Percentiles rank a stretch among this genome's conserved stretches.
These are phyloP conservation scores for Ajuga reptans DNA, from an alignment of 305 asterid species.

Conservation along the genomic window DNA sequence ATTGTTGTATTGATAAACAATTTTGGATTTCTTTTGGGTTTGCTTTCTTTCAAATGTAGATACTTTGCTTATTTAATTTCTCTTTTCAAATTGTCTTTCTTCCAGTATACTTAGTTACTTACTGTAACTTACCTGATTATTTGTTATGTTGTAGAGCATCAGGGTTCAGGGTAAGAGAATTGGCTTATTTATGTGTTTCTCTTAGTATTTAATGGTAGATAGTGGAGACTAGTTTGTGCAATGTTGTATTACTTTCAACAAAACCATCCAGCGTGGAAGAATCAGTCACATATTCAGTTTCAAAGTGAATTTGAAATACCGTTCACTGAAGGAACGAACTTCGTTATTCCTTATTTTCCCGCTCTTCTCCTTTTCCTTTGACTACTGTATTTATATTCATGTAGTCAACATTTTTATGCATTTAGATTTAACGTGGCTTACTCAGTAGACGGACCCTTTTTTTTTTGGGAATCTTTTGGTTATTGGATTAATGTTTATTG, in stretches of 20 bases:
- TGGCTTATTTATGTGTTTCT: not conserved
- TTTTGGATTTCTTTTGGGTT: not conserved
- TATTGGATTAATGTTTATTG: constrained; percentile 10
- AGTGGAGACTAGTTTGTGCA: not conserved
- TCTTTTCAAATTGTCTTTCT: not conserved
- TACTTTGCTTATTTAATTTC: not conserved
- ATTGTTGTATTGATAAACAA: not conserved
- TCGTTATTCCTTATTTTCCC: not conserved
- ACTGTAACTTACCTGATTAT: not conserved
- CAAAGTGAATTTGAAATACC: not conserved
- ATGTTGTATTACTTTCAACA: not conserved
- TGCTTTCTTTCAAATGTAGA: not conserved
- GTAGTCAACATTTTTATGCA: not conserved
- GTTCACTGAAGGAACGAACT: not conserved
- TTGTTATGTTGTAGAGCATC: not conserved
- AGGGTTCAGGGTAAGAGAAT: not conserved
- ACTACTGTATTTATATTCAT: not conserved
- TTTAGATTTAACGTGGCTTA: not conserved
- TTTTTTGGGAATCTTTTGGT: not conserved
- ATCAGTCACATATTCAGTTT: not conserved
- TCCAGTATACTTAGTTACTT: not conserved
- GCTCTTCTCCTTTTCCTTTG: not conserved
- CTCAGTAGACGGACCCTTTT: not conserved
- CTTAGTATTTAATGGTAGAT: not conserved
- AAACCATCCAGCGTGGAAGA: not conserved